Conservation (phyloP, 495 filamentous ascomycete species). For the Cenococcum geophilum region DNA sequence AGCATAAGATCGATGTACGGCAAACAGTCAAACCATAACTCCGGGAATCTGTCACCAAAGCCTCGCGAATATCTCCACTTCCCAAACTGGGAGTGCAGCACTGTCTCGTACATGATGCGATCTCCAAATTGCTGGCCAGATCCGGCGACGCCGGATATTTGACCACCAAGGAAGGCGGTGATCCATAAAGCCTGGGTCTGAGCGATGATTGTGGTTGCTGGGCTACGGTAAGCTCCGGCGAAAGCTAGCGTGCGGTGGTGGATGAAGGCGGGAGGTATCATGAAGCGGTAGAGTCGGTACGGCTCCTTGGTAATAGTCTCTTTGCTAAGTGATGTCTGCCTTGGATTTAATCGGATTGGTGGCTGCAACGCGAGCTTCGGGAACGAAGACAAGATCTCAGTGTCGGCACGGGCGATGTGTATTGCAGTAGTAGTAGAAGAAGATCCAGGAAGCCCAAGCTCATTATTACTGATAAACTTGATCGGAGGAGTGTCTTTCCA, state of each 20-base stretch:
- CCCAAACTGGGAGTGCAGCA: slow-evolving; percentile 61
- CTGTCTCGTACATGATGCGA: slow-evolving; percentile 49
- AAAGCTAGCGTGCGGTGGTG: slow-evolving; percentile 29
- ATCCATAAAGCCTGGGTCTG: slow-evolving; percentile 33
- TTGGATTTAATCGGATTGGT: slow-evolving; percentile 1
- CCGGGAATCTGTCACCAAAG: slow-evolving; percentile 56
- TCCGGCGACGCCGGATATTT: slow-evolving; percentile 30
- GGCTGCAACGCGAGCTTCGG: slow-evolving; percentile 53
- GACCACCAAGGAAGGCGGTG: slow-evolving; percentile 43
- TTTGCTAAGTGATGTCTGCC: slow-evolving; percentile 24
- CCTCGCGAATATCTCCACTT: slow-evolving; percentile 63
- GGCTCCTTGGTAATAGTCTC: slow-evolving; percentile 13
- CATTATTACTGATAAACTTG: slow-evolving; percentile 51
- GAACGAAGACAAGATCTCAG: slow-evolving; percentile 59
- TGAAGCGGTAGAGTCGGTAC: slow-evolving; percentile 33
- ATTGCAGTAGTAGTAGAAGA: not conserved
- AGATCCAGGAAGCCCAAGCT: slow-evolving; percentile 26
- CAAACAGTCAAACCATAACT: slow-evolving; percentile 69
- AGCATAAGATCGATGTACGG: slow-evolving; percentile 73
- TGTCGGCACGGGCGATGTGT: slow-evolving; percentile 47
- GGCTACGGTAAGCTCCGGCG: slow-evolving; percentile 17
- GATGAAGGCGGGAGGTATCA: slow-evolving; percentile 30
- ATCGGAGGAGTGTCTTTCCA: slow-evolving; percentile 51
- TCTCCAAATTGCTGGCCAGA: slow-evolving; percentile 8
- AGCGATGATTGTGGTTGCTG: slow-evolving; percentile 24